Evolutionary conservation across 768 basidiomycete genomes (phyloP).

Genomic region (Kwoniella pini): DNA sequence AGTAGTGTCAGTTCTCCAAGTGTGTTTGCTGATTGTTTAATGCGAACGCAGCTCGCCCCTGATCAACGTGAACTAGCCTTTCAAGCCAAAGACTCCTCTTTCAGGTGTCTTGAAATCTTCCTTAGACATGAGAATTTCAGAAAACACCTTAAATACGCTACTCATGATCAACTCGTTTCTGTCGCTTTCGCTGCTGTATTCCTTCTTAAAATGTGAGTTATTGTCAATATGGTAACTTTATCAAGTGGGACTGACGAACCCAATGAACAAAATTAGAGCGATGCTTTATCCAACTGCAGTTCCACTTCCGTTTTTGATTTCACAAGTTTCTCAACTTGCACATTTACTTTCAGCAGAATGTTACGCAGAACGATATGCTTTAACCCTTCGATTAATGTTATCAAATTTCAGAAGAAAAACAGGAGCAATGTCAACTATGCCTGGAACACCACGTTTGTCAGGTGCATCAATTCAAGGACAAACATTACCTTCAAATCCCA

Average conservation of each 20-base stretch:
- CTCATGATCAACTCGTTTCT: conserved; percentile 88
- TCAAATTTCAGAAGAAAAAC: conserved; percentile 87
- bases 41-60: conserved; percentile 65
- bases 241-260: too few species aligned
- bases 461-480: conserved; percentile 4
- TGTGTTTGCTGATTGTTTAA: background rate
- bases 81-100: conserved; percentile 90
- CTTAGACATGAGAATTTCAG: conserved; percentile 60
- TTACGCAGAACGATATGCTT: conserved; percentile 88
- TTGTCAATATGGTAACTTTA: too few species aligned
- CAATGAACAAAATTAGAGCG: too few species aligned
- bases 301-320: conserved; percentile 71
- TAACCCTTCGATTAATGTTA: conserved; percentile 89
- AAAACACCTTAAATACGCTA: conserved; percentile 62
- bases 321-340: conserved; percentile 85
- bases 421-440: conserved; percentile 59
- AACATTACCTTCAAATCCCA: conserved; percentile 11
- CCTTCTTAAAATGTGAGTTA: conserved; percentile 78
- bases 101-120: conserved; percentile 80
- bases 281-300: conserved; percentile 84
- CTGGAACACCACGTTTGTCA: conserved; percentile 40
- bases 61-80: conserved; percentile 94
- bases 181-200: conserved; percentile 89
- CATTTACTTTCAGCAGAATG: conserved; percentile 82
- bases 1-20: too few species aligned